A percentile compares a stretch with the other conserved stretches of the same genome.
phyloP scores from a whole-genome alignment of 345 rosid genomes.

The Lumnitzera racemosa region DNA sequence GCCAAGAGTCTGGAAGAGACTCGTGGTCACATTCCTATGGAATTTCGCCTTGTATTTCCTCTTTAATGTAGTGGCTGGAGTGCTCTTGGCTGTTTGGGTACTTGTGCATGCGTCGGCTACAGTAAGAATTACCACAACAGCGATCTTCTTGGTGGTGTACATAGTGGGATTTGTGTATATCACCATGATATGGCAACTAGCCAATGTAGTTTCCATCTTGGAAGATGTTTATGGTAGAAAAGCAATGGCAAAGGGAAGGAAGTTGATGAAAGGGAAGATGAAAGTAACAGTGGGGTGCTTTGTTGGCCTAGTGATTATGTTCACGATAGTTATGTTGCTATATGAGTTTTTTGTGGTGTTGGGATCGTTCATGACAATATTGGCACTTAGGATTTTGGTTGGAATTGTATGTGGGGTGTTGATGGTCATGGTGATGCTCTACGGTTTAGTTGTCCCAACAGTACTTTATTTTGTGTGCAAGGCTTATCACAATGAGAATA shows the following conservation, averaged over 20 bases:
- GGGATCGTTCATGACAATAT: background rate
- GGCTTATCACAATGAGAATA: slow-evolving; percentile 45
- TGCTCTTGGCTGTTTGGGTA: background rate
- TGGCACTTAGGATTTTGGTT: slow-evolving; percentile 11
- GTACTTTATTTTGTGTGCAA: slow-evolving; percentile 58
- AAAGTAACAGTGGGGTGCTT: slow-evolving; percentile 3
- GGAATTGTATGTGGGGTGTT: slow-evolving; percentile 34
- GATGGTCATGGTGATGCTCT: slow-evolving; percentile 20
- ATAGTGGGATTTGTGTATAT: slow-evolving; percentile 26
- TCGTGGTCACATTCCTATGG: slow-evolving; percentile 38
- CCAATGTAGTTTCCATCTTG: slow-evolving; percentile 41
- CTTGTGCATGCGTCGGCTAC: background rate
- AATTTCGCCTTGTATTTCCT: slow-evolving; percentile 12
- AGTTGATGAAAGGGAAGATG: slow-evolving; percentile 39
- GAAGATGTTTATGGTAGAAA: slow-evolving; percentile 37
- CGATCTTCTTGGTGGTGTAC: slow-evolving; percentile 2
- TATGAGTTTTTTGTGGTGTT: slow-evolving; percentile 29
- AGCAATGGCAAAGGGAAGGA: slow-evolving; percentile 39
- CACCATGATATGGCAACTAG: slow-evolving; percentile 36
- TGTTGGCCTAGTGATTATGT: slow-evolving; percentile 1
- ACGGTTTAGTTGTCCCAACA: slow-evolving; percentile 36
- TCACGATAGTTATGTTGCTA: background rate
- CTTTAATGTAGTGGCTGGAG: slow-evolving; percentile 3
- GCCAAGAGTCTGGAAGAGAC: slow-evolving; percentile 51
- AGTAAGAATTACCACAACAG: background rate